Evolutionary conservation across 768 basidiomycete genomes (phyloP), one percentile per base, ranked within the genome.

Genomic region (Coprinopsis cinerea): DNA sequence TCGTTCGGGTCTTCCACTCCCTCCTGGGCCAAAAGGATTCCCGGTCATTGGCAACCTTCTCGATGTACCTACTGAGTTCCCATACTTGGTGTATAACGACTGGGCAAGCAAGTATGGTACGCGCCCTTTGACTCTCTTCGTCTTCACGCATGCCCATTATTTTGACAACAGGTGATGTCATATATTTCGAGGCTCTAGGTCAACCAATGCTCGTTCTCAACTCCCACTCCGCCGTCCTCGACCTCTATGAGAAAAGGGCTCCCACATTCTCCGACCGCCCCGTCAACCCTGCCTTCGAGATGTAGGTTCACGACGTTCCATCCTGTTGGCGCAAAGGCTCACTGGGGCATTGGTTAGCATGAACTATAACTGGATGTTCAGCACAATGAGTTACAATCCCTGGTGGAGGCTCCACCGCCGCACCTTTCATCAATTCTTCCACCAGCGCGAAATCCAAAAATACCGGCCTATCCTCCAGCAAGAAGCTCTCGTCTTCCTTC

Each of bases 341-440:
- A 17, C 24, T 40, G 4, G n/a, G 6, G 13, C 11, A 1, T 27
- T 26, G 15, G 2, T 18, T 25, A 39, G 36, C 7, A 6, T 40
- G 25, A 27, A 28, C 13, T 3, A 25, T 18, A 17, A 20, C 17
- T 48, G 47, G 47, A 10, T 43, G 18, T 34, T 49, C 24, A 15
- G 18, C 1, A 18, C 23, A 4, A 71, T 75, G 64, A 71, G 70
- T 1, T 79, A 61, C 41, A 54, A 55, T 36, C 28, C 51, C 6
- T 51, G 66, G 48, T 80, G 76, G 73, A 70, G 68, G 44, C 66
- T 65, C 26, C 78, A 77, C 53, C 70, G 78, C 30, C 68, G 68
- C 2, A 20, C 42, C 17, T 59, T 59, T 36, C 58, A 59, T 20
- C 32, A 51, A 23, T 41, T 48, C 11, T 54, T 59, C 44, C 52